Conservation (phyloP, 208 protist genomes). For the Histomonas meleagridis region DNA sequence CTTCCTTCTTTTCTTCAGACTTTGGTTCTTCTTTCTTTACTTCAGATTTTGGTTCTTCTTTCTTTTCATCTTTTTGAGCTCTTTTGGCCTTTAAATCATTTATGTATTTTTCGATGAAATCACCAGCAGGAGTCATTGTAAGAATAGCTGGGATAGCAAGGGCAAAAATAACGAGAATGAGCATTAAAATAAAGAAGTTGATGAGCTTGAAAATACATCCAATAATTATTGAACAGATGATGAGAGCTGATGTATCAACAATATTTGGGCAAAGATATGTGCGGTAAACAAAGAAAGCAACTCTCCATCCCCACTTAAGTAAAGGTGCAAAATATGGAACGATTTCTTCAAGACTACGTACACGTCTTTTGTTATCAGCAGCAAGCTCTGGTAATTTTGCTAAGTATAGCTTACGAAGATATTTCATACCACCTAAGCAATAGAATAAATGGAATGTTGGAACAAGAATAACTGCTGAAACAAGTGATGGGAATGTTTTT, state of each 20-base stretch:
- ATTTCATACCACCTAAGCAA: not conserved
- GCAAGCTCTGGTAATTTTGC: too few relatives aligned
- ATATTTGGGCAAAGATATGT: slow-evolving; percentile 16
- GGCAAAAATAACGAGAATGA: not conserved
- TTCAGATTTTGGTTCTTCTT: too few relatives aligned
- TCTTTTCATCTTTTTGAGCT: not conserved
- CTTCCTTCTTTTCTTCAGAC: too few relatives aligned
- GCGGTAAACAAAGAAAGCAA: slow-evolving; percentile 6
- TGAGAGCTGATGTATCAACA: not conserved
- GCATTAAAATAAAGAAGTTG: not conserved
- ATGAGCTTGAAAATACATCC: not conserved
- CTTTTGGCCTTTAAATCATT: not conserved
- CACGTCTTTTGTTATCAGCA: not conserved
- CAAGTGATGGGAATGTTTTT: not conserved
- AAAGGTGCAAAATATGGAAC: not conserved
- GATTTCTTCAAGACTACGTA: not conserved
- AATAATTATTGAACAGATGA: not conserved
- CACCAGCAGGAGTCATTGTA: not conserved
- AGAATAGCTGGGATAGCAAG: not conserved
- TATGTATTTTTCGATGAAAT: not conserved
- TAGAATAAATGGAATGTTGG: slow-evolving; percentile 25
- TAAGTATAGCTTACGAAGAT: not conserved
- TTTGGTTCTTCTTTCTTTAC: too few relatives aligned
- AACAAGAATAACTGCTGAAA: not conserved
- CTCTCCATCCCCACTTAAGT: not conserved